Evolutionary conservation across 805 yeast species (phyloP).

Genomic region (Myxozyma monticola): DNA sequence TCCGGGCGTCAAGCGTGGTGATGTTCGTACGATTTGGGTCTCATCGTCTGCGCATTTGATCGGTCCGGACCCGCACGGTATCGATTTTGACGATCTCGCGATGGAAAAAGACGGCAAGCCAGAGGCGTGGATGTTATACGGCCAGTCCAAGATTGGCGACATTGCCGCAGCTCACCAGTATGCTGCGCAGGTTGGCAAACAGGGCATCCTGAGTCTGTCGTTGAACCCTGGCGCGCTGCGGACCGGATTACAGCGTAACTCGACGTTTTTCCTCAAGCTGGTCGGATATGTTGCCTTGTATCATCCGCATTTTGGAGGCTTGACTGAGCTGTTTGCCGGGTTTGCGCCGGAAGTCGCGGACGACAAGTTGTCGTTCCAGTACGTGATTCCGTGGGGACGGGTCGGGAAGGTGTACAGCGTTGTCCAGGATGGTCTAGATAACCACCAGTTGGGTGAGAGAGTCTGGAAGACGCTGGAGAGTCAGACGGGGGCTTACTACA

Average conservation of each 20-base stretch:
- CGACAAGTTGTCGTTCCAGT: slow-evolving; percentile 38
- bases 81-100: slow-evolving; percentile 40
- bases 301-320: slow-evolving; percentile 7
- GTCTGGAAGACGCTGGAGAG: neutral
- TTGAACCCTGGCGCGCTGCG: slow-evolving; percentile 17
- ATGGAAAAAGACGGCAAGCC: slow-evolving; percentile 27
- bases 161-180: slow-evolving; percentile 20
- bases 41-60: slow-evolving; percentile 43
- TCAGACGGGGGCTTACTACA: no score
- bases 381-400: slow-evolving; percentile 13
- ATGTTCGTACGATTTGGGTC: slow-evolving; percentile 47
- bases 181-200: slow-evolving; percentile 4
- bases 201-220: slow-evolving; percentile 15
- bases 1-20: slow-evolving; percentile 18
- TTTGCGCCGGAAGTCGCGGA: slow-evolving; percentile 41
- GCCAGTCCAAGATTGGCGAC: slow-evolving; percentile 47
- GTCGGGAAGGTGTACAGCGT: slow-evolving; percentile 29
- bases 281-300: neutral
- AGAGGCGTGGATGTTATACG: slow-evolving; percentile 36
- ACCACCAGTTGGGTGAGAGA: neutral
- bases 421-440: neutral
- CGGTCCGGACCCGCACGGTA: slow-evolving; percentile 39
- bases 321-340: slow-evolving; percentile 46
- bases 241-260: slow-evolving; percentile 3
- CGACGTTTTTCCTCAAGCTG: neutral